A percentile compares a stretch with the other conserved stretches of the same genome.
phyloP scores from a whole-genome alignment of 768 basidiomycete genomes.

The Agrocybe pediades region DNA sequence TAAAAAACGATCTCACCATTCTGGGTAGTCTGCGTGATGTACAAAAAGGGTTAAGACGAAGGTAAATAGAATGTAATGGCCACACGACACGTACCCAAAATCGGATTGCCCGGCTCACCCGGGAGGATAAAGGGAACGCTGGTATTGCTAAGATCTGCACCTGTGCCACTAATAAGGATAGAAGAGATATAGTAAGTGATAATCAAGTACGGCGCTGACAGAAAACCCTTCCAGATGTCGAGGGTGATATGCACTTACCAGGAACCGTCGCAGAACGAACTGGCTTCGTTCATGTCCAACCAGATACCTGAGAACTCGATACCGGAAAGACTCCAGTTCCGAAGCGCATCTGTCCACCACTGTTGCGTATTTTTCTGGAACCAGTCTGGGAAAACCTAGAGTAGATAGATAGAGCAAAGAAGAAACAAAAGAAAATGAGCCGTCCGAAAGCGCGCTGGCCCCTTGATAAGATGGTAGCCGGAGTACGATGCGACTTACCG shows the following conservation, averaged over 20 bases:
- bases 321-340: slow-evolving; percentile 30
- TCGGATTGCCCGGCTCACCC: slow-evolving; percentile 51
- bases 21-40: slow-evolving; percentile 71
- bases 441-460: not conserved
- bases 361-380: slow-evolving; percentile 29
- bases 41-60: slow-evolving; percentile 10
- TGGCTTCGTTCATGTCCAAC: slow-evolving; percentile 38
- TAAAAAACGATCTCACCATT: slow-evolving; percentile 49
- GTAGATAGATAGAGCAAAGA: no score
- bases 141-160: slow-evolving; percentile 56
- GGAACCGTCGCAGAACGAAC: slow-evolving; percentile 36
- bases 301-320: slow-evolving; percentile 34
- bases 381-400: slow-evolving; percentile 35
- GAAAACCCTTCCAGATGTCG: not conserved
- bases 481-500: slow-evolving; percentile 36
- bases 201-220: slow-evolving; percentile 1
- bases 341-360: slow-evolving; percentile 34
- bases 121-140: slow-evolving; percentile 57
- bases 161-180: slow-evolving; percentile 48
- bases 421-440: not conserved
- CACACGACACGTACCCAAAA: slow-evolving; percentile 33
- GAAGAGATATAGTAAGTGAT: not conserved
- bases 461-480: slow-evolving; percentile 4
- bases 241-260: slow-evolving; percentile 27
- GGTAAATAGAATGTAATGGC: slow-evolving; percentile 3